These are phyloP conservation scores for Suillus paluster DNA, from an alignment of 768 basidiomycete genomes.

Conservation along the genomic window DNA sequence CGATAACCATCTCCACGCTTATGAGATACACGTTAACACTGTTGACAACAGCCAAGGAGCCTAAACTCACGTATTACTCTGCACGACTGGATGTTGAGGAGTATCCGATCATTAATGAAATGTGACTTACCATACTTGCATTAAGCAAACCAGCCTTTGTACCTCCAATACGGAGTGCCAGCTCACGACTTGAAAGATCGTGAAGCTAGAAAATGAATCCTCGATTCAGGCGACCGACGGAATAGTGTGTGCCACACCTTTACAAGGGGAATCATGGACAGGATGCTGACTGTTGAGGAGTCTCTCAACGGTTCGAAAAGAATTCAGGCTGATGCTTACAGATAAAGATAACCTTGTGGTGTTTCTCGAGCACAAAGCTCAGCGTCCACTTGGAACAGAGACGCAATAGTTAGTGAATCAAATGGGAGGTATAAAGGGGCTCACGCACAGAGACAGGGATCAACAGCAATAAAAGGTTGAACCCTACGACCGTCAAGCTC, in stretches of 20 bases:
- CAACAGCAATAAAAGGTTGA: slow-evolving; percentile 67
- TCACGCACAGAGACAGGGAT: slow-evolving; percentile 69
- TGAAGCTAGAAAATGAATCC: slow-evolving; percentile 55
- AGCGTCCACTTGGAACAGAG: slow-evolving; percentile 54
- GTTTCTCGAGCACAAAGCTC: slow-evolving; percentile 48
- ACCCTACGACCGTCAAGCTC: slow-evolving; percentile 48
- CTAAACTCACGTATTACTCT: slow-evolving; percentile 64
- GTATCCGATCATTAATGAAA: slow-evolving; percentile 2
- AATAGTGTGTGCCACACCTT: slow-evolving; percentile 46
- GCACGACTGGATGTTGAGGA: neutral
- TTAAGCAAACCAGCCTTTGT: slow-evolving; percentile 80
- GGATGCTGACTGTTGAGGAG: slow-evolving; percentile 54
- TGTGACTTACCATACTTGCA: slow-evolving; percentile 67
- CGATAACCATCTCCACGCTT: slow-evolving; percentile 70
- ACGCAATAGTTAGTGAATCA: neutral
- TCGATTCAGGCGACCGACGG: neutral
- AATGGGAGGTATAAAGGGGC: neutral
- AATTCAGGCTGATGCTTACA: slow-evolving; percentile 45
- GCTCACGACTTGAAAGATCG: slow-evolving; percentile 74
- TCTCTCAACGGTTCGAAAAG: neutral
- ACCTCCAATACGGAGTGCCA: slow-evolving; percentile 77
- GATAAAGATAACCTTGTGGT: slow-evolving; percentile 61
- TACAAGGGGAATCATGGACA: slow-evolving; percentile 79
- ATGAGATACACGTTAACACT: neutral
- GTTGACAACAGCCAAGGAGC: slow-evolving; percentile 7